Base-by-base conservation (phyloP, 257 asterid genomes). In the Gynochthodes officinalis region DNA sequence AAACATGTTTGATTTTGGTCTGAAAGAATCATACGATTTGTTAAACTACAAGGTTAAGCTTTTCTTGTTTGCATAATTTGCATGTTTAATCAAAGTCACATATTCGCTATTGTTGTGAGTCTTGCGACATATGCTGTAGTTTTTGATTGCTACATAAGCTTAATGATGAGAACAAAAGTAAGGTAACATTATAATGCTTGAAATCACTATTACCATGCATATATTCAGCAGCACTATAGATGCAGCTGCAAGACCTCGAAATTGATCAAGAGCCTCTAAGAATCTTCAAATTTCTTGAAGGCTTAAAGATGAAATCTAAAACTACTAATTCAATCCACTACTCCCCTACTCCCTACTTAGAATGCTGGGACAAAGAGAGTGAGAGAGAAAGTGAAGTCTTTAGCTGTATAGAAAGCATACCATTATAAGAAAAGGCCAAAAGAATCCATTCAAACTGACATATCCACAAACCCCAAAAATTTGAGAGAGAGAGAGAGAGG, bases 401-500 rank as follows among this genome's bases (percentile, higher is more conserved):
- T 50, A 75, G 70, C 63, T 42, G 70, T 40, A 64, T n/a, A 13
- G 71, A 66, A 72, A 75, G 69, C 64, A 58, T 23, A 49, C 67
- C 69, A 49, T 43, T 33, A 71, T 73, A 70, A 69, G 79, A 66
- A 73, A 67, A 74, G 62, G 78, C 75, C 80, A 82, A 74, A 65
- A 69, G 69, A 73, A 74, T 79, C 82, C 78, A 73, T 74, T 82
- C 80, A 71, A 82, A 79, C 86, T 82, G 86, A 82, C 82, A 79
- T 77, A 76, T 79, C 75, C 75, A 62, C 78, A 79, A 49, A 61
- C 68, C 78, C 80, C 15, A 73, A 52, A 72, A 44, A 73, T 43
- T 42, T 67, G 27, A 14, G 12, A 42, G 25, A 50, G 69, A 73
- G 75, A 55, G 77, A 69, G 27, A 14, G 58, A 40, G 69, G 54